These are phyloP conservation scores for Sporothrix phasma DNA, from an alignment of 2,329 filamentous ascomycete genomes.

Conservation along the genomic window DNA sequence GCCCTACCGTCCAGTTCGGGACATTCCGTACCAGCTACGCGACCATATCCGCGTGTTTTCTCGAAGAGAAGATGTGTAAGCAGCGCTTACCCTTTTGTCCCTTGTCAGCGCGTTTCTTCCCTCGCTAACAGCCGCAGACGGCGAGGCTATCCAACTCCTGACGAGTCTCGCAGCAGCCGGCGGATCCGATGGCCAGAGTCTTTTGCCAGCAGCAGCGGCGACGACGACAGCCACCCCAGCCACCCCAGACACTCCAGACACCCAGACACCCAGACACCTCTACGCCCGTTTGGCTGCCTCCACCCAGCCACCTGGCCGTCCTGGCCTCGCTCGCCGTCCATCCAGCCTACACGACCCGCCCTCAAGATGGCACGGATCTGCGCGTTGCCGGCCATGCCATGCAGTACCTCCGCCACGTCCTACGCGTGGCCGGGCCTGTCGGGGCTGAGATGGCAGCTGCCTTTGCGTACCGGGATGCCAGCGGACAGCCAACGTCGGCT, in stretches of 20 bases:
- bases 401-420: slow-evolving; percentile 58
- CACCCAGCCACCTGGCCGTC: slow-evolving; percentile 63
- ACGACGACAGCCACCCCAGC: neutral
- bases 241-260: slow-evolving; percentile 10
- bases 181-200: neutral
- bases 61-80: slow-evolving; percentile 58
- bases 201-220: neutral
- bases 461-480: slow-evolving; percentile 50
- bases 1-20: slow-evolving; percentile 43
- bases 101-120: neutral
- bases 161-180: slow-evolving; percentile 52
- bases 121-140: slow-evolving; percentile 31
- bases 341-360: slow-evolving; percentile 66
- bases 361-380: slow-evolving; percentile 48
- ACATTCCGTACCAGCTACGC: slow-evolving; percentile 53
- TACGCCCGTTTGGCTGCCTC: slow-evolving; percentile 52
- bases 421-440: slow-evolving; percentile 56
- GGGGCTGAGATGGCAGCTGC: slow-evolving; percentile 60
- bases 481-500: neutral
- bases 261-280: slow-evolving; percentile 18
- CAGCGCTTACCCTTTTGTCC: neutral
- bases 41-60: slow-evolving; percentile 59
- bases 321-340: slow-evolving; percentile 76
- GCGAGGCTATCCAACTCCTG: slow-evolving; percentile 53
- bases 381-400: slow-evolving; percentile 58